phyloP scores from a whole-genome alignment of 768 basidiomycete species.

The Suillus discolor region DNA sequence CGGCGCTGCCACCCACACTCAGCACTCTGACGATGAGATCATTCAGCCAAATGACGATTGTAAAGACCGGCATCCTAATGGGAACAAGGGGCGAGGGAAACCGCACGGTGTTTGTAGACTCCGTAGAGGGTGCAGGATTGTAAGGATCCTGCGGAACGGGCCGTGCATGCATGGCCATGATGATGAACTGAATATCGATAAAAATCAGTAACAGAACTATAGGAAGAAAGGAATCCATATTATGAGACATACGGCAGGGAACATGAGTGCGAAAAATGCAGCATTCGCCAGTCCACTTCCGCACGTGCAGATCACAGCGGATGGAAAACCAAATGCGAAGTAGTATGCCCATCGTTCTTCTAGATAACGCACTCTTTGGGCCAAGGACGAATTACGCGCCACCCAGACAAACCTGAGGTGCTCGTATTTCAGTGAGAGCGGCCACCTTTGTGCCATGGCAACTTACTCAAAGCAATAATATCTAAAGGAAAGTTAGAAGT shows the following conservation, averaged over 20 bases:
- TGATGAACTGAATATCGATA: conserved; percentile 63
- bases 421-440: conserved; percentile 19
- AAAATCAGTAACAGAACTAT: conserved; percentile 9
- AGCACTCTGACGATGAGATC: conserved; percentile 66
- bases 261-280: conserved; percentile 81
- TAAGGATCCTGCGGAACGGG: conserved; percentile 80
- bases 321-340: conserved; percentile 82
- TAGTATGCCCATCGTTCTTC: conserved; percentile 93
- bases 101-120: conserved; percentile 44
- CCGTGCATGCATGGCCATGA: conserved; percentile 78
- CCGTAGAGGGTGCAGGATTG: conserved; percentile 47
- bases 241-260: conserved; percentile 64
- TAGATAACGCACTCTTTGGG: conserved; percentile 67
- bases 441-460: conserved; percentile 8
- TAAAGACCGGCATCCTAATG: conserved; percentile 78
- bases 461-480: conserved; percentile 89
- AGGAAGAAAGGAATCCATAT: background rate
- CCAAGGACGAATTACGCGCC: conserved; percentile 68
- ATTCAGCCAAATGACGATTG: conserved; percentile 72
- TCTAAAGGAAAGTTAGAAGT: conserved; percentile 37
- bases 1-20: conserved; percentile 50
- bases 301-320: conserved; percentile 71
- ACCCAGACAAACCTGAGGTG: conserved; percentile 73
- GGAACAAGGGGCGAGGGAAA: conserved; percentile 82
- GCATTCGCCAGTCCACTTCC: conserved; percentile 77